Evolutionary conservation across 1,139 yeast species (phyloP).

Genomic region (Saccharomyces uvarum): DNA sequence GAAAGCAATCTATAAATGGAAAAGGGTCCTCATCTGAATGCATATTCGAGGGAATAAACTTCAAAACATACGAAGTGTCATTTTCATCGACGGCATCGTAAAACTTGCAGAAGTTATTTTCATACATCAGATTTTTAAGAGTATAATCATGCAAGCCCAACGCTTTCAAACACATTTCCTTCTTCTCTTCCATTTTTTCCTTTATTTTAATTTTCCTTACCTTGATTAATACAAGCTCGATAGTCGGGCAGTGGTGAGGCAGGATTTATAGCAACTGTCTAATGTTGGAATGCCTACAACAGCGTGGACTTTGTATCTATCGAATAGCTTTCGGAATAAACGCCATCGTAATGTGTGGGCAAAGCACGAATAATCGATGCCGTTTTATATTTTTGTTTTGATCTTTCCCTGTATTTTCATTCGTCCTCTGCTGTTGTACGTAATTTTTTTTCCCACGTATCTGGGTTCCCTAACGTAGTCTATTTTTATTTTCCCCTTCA

Average conservation of each 20-base stretch:
- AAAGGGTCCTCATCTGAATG: not conserved
- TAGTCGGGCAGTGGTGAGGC: not conserved
- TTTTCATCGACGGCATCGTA: slow-evolving; percentile 9
- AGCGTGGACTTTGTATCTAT: not conserved
- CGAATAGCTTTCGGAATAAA: not conserved
- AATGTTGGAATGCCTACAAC: not conserved
- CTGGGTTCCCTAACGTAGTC: not conserved
- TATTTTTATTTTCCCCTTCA: not conserved
- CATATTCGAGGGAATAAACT: slow-evolving; percentile 1
- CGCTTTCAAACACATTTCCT: not conserved
- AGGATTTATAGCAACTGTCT: not conserved
- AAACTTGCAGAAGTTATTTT: slow-evolving; percentile 4
- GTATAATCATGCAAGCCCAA: slow-evolving; percentile 5
- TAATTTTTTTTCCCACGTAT: not conserved
- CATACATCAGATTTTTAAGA: slow-evolving; percentile 8
- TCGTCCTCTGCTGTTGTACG: not conserved
- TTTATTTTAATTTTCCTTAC: not conserved
- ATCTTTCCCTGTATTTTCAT: not conserved
- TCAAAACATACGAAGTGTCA: slow-evolving; percentile 8
- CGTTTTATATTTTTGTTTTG: not conserved
- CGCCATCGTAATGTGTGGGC: not conserved
- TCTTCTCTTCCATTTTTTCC: not conserved
- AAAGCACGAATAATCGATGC: not conserved
- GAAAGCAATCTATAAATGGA: slow-evolving; percentile 4
- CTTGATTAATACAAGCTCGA: not conserved